phyloP scores from a whole-genome alignment of 345 rosid genomes.

The Barbarea vulgaris region DNA sequence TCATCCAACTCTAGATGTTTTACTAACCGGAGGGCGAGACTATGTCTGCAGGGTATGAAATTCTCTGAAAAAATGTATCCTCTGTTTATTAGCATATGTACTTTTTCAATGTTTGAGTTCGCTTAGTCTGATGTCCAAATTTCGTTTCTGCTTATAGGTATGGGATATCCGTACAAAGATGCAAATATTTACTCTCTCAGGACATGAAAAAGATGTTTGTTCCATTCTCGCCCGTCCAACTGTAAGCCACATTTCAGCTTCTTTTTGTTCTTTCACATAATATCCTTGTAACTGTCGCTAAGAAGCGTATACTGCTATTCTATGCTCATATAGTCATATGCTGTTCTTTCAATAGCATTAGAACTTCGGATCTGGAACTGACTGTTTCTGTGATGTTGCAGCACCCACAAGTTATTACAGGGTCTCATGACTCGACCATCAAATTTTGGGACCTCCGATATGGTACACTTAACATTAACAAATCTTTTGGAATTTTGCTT shows the following conservation, averaged over 20 bases:
- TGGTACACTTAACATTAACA: slow-evolving; percentile 48
- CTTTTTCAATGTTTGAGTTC: background rate
- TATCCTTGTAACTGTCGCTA: background rate
- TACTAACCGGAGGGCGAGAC: slow-evolving; percentile 96
- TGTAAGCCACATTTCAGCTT: slow-evolving; percentile 39
- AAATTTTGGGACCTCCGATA: slow-evolving; percentile 95
- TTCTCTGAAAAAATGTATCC: background rate
- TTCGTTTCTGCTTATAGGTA: slow-evolving; percentile 54
- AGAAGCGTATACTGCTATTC: slow-evolving; percentile 1
- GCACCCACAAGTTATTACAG: slow-evolving; percentile 96
- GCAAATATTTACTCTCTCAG: slow-evolving; percentile 83
- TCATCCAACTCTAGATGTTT: slow-evolving; percentile 82
- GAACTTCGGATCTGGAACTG: background rate
- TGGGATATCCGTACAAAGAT: slow-evolving; percentile 91
- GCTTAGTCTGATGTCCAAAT: slow-evolving; percentile 27
- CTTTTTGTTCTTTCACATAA: background rate
- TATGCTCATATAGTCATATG: slow-evolving; percentile 6
- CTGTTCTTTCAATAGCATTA: background rate
- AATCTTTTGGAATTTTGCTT: slow-evolving; percentile 3
- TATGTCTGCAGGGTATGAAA: slow-evolving; percentile 85
- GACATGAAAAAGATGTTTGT: slow-evolving; percentile 73
- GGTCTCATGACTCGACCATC: slow-evolving; percentile 83
- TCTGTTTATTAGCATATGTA: background rate
- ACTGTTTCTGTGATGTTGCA: slow-evolving; percentile 40
- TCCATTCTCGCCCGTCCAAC: slow-evolving; percentile 76